These are phyloP conservation scores for Castanospermum australe DNA, from an alignment of 306 rosid species.

Conservation along the genomic window DNA sequence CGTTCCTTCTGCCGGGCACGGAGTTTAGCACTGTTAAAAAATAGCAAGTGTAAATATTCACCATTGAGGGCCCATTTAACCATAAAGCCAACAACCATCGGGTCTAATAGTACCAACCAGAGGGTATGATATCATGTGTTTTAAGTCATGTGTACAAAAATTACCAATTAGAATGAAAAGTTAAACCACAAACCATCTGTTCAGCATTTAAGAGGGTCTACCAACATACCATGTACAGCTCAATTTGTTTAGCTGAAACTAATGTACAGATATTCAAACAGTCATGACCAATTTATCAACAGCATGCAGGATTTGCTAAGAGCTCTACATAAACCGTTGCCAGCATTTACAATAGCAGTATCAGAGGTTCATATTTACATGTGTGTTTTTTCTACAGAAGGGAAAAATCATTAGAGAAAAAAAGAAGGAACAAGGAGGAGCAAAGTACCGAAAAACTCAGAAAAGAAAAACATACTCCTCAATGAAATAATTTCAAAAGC, in stretches of 20 bases:
- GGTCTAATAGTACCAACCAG: constrained; percentile 4
- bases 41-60: constrained; percentile 31
- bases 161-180: constrained; percentile 13
- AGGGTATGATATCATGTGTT: background rate
- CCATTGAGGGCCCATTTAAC: constrained; percentile 10
- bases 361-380: background rate
- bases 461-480: background rate
- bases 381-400: background rate
- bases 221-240: background rate
- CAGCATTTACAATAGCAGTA: background rate
- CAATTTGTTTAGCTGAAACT: constrained; percentile 3
- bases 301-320: constrained; percentile 16
- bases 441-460: background rate
- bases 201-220: background rate
- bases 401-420: background rate
- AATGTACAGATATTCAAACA: constrained; percentile 1
- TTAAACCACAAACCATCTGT: background rate
- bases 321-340: background rate
- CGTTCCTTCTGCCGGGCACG: constrained; percentile 92
- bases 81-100: constrained; percentile 5
- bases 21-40: constrained; percentile 76
- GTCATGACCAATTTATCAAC: constrained; percentile 3
- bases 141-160: background rate
- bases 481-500: constrained; percentile 7
- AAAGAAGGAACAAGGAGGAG: background rate